phyloP scores from a whole-genome alignment of 2,329 filamentous ascomycete genomes.

The Aspergillus melleus region DNA sequence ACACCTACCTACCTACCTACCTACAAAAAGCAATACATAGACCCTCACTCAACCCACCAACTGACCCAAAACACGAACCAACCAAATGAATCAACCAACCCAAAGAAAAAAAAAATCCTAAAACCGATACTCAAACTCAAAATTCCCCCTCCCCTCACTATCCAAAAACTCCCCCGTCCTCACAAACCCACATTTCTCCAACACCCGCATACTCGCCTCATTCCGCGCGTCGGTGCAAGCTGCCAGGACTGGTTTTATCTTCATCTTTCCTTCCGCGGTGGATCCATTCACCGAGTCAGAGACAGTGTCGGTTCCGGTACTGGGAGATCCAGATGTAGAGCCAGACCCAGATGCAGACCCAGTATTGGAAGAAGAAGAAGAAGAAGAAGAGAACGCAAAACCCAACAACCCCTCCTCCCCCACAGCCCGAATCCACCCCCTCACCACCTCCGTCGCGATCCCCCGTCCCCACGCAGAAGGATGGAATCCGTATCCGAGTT shows the following conservation, averaged over 20 bases:
- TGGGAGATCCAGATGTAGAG: too few species aligned
- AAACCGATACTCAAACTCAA: constrained; percentile 4
- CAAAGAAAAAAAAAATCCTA: too few species aligned
- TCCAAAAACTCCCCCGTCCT: constrained; percentile 8
- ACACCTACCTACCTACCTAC: too few species aligned
- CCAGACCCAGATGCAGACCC: too few species aligned
- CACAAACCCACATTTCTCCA: constrained; percentile 45
- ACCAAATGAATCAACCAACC: too few species aligned
- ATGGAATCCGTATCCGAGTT: constrained; percentile 59
- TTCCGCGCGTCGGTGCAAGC: constrained; percentile 52
- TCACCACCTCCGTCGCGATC: constrained; percentile 58
- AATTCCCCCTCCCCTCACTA: constrained; percentile 7
- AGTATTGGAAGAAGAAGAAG: too few species aligned
- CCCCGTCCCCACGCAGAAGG: constrained; percentile 57
- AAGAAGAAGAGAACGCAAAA: background rate
- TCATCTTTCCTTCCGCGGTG: constrained; percentile 37
- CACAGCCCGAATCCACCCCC: constrained; percentile 39
- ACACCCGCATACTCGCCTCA: constrained; percentile 54
- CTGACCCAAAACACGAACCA: too few species aligned
- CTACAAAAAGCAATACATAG: too few species aligned
- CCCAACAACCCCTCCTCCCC: constrained; percentile 34
- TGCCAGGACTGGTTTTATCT: constrained; percentile 40
- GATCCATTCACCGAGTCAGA: too few species aligned
- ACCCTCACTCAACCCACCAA: too few species aligned
- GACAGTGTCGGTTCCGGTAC: background rate